Base-by-base conservation (phyloP, 805 yeast genomes). In the Candida ulmi region DNA sequence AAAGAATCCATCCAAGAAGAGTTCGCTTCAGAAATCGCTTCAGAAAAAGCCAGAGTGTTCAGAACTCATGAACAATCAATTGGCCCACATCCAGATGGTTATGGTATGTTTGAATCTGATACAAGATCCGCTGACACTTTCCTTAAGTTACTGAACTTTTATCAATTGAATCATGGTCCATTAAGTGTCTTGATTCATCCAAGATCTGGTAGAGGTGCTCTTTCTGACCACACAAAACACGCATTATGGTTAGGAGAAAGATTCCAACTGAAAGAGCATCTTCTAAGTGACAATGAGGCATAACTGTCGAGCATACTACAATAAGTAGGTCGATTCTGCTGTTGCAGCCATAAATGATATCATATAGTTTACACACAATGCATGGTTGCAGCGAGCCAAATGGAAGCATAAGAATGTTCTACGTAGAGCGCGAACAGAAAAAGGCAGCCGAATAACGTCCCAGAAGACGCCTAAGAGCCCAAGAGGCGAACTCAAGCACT, bases 201-300 rank as follows among this genome's bases (percentile, higher is more conserved):
- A 24, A 63, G 58, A 17, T 51, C 65, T 7, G 72, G 70, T 5
- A 70, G 62, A 33, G 54, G 55, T 6, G 55, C 48, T 2, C 44
- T 67, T 24, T 44, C 38, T 8, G 82, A 77, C 52, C 83, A 77
- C 50, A 77, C 82, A 0, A 51, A 50, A 5, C 65, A 71, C 44
- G 82, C 83, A 0, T 51, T 77, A 26, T 77, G 83, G 83, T 56
- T 77, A 33, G 83, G 83, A 8, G 66, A 69, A 44, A 67, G 65
- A 46, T 42, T 47, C 15, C 43, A 46, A 3, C 37, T 60, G 36
- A 54, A 56, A 27, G 21, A 30, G 8, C 45, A 47, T 15, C 4
- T 40, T 2, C 37, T 46, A 4, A 31, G 34, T n/a, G 34, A 31
- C 12, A 17, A 31, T n/a, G n/a, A n/a, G n/a, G n/a, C n/a, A n/a